Base-by-base conservation (phyloP, 768 basidiomycete genomes). In the Filobasidium floriforme region DNA sequence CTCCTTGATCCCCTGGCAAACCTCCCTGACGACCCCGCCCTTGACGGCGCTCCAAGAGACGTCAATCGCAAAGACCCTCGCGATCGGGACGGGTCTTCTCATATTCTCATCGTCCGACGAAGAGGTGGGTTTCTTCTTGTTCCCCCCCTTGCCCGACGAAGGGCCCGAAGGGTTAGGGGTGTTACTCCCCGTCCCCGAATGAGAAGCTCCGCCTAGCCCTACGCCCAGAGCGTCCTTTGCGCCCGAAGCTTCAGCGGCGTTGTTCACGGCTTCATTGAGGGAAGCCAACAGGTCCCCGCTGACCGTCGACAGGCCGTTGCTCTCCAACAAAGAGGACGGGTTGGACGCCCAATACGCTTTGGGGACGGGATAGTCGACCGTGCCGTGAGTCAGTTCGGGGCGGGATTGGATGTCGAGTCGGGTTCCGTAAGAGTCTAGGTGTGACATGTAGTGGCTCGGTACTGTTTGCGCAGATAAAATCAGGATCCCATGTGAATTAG, bases 351-450 rank as follows among this genome's bases (percentile, higher is more conserved):
- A 92, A 73, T 99, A 99, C 55, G 87, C 85, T 68, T 86, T 81
- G 0, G 87, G 83, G 11, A 93, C 93, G 4, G 82, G 81, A 70
- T 96, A 93, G 77, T 98, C 96, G 60, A 96, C 84, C 0, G 92
- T 97, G 1, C 96, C 96, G 76, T 87, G 87, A 70, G 85, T 87
- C 29, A 99, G 81, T 77, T 99, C 96, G 19, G 88, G 89, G 9
- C 92, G 85, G 65, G 89, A 82, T 29, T 83, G 78, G 69, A 92
- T 87, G 77, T 97, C 93, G 54, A 90, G 79, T 37, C 92, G 84
- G 72, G 88, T 83, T 46, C 88, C 82, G 71, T 86, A 88, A 29
- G 84, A 84, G 69, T 92, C 90, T 41, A 97, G 80, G 70, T 88
- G 87, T 70, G 84, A 89, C 76, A 90, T 96, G 78, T 94, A 94